Conservation (phyloP, 2,329 filamentous ascomycete species). For the Aschersonia sp. region DNA sequence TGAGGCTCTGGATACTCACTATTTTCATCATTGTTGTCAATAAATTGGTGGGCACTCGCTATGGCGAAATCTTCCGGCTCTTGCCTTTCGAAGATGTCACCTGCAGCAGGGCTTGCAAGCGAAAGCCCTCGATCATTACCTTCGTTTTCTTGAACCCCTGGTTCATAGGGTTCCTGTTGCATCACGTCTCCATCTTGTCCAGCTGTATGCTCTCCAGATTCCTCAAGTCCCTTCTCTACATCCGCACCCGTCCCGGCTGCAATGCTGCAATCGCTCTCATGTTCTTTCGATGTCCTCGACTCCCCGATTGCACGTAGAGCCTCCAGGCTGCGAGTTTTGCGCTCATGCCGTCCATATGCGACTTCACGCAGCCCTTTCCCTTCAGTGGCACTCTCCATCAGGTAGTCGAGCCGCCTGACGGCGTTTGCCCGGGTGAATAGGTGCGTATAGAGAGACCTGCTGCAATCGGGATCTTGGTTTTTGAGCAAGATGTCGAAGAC, state of each 20-base stretch:
- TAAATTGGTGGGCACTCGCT: constrained; percentile 2
- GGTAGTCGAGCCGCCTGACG: constrained; percentile 21
- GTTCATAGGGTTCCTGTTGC: too few relatives aligned
- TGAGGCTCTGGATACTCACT: background rate
- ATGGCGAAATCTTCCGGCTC: background rate
- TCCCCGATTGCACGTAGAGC: background rate
- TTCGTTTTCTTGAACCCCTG: too few relatives aligned
- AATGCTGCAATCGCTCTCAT: constrained; percentile 8
- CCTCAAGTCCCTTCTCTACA: too few relatives aligned
- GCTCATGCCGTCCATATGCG: constrained; percentile 19
- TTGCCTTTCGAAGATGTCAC: too few relatives aligned
- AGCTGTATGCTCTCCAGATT: too few relatives aligned
- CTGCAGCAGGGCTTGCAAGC: too few relatives aligned
- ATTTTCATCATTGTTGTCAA: constrained; percentile 2
- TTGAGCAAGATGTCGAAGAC: constrained; percentile 27
- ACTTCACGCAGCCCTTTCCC: constrained; percentile 27
- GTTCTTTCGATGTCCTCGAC: constrained; percentile 6
- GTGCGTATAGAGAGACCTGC: constrained; percentile 25
- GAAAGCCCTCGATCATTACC: too few relatives aligned
- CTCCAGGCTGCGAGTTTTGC: constrained; percentile 6
- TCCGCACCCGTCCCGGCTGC: too few relatives aligned
- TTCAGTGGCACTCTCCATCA: constrained; percentile 25
- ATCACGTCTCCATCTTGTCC: too few relatives aligned
- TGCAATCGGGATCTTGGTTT: constrained; percentile 25
- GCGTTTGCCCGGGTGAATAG: constrained; percentile 24